Conservation (phyloP, 768 basidiomycete genomes). For the Tricholoma matsutake region DNA sequence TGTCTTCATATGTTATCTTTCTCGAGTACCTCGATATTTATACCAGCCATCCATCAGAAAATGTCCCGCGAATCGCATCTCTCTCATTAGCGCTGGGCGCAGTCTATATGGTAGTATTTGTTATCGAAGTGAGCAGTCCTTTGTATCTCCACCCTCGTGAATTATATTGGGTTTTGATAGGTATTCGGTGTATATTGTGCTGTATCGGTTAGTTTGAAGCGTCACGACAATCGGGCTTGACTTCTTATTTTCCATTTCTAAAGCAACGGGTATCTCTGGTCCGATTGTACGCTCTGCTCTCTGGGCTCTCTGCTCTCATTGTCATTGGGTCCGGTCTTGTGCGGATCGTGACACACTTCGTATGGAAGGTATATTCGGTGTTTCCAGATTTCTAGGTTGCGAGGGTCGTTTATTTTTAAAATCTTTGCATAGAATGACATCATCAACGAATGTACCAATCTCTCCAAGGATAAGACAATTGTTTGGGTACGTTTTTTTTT, state of each 20-base stretch:
- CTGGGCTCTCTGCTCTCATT: constrained; percentile 44
- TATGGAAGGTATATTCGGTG: constrained; percentile 51
- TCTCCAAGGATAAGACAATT: constrained; percentile 33
- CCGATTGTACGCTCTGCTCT: constrained; percentile 54
- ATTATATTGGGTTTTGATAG: constrained; percentile 15
- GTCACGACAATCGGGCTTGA: not conserved
- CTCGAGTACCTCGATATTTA: not conserved
- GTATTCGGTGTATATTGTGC: constrained; percentile 53
- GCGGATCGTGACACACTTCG: constrained; percentile 62
- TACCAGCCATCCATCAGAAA: constrained; percentile 25
- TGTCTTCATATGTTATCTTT: constrained; percentile 18
- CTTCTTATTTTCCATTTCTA: not conserved
- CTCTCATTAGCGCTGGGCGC: constrained; percentile 60
- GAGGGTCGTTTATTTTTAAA: not conserved
- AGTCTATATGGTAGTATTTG: constrained; percentile 47
- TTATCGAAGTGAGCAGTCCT: constrained; percentile 40
- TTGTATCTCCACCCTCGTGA: not conserved
- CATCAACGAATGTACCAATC: constrained; percentile 48
- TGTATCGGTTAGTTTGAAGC: constrained; percentile 38
- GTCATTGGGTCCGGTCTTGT: constrained; percentile 51
- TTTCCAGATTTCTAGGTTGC: not conserved
- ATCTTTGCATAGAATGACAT: constrained; percentile 45
- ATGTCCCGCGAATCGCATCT: constrained; percentile 42
- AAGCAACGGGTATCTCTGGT: constrained; percentile 57
- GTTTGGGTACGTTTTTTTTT: constrained; percentile 39